Base-by-base conservation (phyloP, 129 eudicot species). In the Scalesia atractyloides region DNA sequence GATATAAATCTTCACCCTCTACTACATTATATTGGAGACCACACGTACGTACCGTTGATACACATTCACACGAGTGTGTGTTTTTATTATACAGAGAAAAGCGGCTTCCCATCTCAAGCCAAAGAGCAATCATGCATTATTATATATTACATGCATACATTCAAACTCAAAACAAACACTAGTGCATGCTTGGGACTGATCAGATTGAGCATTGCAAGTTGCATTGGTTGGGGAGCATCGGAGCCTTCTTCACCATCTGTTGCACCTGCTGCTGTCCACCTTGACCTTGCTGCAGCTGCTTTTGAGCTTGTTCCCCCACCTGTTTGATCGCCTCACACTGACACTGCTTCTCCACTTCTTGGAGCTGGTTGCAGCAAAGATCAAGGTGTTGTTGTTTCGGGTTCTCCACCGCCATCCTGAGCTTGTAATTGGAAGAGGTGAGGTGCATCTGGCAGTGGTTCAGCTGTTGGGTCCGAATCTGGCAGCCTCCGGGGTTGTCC, bases 311-410 rank as follows among this genome's bases (percentile, higher is more conserved):
- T n/a, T 13, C 18, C 4, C 30, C 52, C 6, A 36, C 63, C 10
- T 69, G 49, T 17, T 69, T 17, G 0, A 69, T 18, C 26, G 74
- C 74, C 17, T 10, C 46, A 52, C 64, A 69, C 6, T 17, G 50
- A 26, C 74, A 69, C 12, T 10, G 17, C 12, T 52, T 1, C 12
- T 48, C 30, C 16, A 69, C 50, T 15, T 36, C 17, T 69, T 10
- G 63, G 19, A 69, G 74, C 50, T 69, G 48, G 4, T 52, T 22
- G 33, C 74, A 69, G 24, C 74, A 69, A 8, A 16, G 49, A 10
- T 52, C 11, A 34, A 69, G 63, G 48, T 6, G 9, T 17, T 69
- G 73, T 13, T 26, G 36, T 8, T 22, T 41, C 30, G 0, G 19
- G 54, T 43, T 17, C 4, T 30, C 34, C 34, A 48, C 0, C 0